Evolutionary conservation across 345 rosid species (phyloP).

Genomic region (Salix udensis): DNA sequence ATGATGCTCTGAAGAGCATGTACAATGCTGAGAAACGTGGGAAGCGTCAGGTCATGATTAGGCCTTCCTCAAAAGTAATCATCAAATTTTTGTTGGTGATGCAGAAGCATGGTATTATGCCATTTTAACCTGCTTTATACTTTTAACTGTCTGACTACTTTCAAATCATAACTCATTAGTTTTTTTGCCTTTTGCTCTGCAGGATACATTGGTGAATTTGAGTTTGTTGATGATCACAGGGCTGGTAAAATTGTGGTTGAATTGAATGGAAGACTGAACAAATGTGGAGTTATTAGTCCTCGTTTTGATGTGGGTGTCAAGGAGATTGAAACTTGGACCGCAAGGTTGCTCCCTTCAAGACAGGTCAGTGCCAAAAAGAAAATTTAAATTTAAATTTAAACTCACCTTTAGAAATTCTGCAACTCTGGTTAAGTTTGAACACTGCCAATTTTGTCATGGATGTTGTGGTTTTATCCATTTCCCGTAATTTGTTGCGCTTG

Average conservation of each 20-base stretch:
- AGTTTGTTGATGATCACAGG: conserved; percentile 19
- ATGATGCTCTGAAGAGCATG: conserved; percentile 17
- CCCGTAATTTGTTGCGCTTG: neutral
- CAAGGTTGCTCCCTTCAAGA: conserved; percentile 18
- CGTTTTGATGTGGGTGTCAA: conserved; percentile 7
- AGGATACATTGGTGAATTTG: conserved; percentile 19
- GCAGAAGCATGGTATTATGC: conserved; percentile 11
- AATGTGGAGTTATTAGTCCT: conserved; percentile 21
- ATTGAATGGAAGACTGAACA: conserved; percentile 12
- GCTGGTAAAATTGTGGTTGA: conserved; percentile 18
- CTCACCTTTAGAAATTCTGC: neutral
- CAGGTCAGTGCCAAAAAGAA: neutral
- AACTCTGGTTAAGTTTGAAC: neutral
- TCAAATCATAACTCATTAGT: neutral
- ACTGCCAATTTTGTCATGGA: neutral
- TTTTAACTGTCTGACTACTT: neutral
- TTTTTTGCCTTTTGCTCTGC: neutral
- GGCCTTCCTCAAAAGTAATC: conserved; percentile 16
- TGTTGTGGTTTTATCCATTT: neutral
- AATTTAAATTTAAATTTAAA: neutral
- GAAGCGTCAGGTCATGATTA: conserved; percentile 19
- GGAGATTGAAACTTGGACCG: conserved; percentile 12
- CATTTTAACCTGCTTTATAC: neutral
- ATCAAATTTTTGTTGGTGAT: conserved; percentile 19
- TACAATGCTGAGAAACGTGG: conserved; percentile 19